These are phyloP conservation scores for Thalassiosira mediterranea DNA, from an alignment of 352 stramenopile genomes.

Conservation along the genomic window DNA sequence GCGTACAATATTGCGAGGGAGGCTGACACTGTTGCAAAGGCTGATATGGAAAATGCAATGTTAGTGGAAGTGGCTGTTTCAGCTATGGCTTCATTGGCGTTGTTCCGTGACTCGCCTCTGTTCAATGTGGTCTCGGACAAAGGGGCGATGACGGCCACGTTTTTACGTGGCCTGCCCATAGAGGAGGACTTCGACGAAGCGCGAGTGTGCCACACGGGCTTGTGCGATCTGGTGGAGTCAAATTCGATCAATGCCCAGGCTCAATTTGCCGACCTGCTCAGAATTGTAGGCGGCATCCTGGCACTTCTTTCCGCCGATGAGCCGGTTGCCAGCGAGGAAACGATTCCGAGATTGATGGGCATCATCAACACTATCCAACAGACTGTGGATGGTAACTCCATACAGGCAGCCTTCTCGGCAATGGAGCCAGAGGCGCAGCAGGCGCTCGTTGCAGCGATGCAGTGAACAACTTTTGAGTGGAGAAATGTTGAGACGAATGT, in stretches of 20 bases:
- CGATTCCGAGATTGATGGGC: constrained; percentile 40
- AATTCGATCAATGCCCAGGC: constrained; percentile 30
- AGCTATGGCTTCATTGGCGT: constrained; percentile 54
- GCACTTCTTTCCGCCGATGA: constrained; percentile 48
- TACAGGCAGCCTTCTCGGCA: constrained; percentile 43
- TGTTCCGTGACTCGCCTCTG: constrained; percentile 57
- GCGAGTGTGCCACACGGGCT: constrained; percentile 66
- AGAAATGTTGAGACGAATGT: background rate
- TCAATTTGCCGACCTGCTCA: constrained; percentile 40
- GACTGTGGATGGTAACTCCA: constrained; percentile 26
- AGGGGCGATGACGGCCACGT: constrained; percentile 39
- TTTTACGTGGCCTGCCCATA: constrained; percentile 68
- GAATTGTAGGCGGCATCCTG: constrained; percentile 58
- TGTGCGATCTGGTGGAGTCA: constrained; percentile 70
- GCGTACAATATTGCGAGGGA: constrained; percentile 51
- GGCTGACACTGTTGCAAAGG: constrained; percentile 38
- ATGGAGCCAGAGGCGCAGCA: constrained; percentile 50
- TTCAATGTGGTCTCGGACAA: constrained; percentile 38
- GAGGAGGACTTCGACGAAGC: constrained; percentile 74
- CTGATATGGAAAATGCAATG: constrained; percentile 41
- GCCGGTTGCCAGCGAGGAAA: constrained; percentile 57
- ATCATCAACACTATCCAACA: constrained; percentile 53
- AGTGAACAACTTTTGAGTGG: too few relatives aligned
- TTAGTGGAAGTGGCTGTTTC: constrained; percentile 67
- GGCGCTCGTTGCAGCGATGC: constrained; percentile 39